Evolutionary conservation across 305 asterid species (phyloP).

Genomic region (Plantago lanceolata): DNA sequence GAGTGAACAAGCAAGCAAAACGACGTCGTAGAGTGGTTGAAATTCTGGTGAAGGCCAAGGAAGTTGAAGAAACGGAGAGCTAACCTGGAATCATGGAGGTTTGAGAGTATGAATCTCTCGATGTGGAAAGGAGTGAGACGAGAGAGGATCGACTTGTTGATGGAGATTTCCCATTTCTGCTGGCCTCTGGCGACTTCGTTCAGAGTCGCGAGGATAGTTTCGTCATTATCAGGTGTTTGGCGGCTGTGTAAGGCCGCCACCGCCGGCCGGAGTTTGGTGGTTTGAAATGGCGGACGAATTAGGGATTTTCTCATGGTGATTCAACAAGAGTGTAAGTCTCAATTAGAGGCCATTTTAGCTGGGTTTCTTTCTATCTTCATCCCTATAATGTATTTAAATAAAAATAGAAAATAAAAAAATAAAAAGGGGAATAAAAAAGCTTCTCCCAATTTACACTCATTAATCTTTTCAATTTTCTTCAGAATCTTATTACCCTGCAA

Average conservation of each 20-base stretch:
- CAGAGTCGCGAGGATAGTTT: slow-evolving; percentile 45
- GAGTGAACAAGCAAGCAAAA: slow-evolving; percentile 77
- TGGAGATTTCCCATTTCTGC: slow-evolving; percentile 58
- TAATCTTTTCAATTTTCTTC: too few relatives aligned
- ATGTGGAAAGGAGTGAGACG: slow-evolving; percentile 52
- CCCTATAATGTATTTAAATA: too few relatives aligned
- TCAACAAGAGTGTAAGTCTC: too few relatives aligned
- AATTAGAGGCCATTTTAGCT: neutral
- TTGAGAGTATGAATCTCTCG: slow-evolving; percentile 53
- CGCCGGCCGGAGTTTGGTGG: slow-evolving; percentile 24
- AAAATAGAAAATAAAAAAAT: too few relatives aligned
- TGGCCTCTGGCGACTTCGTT: slow-evolving; percentile 57
- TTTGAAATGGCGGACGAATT: slow-evolving; percentile 20
- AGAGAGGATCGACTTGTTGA: slow-evolving; percentile 41
- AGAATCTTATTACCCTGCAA: slow-evolving; percentile 1
- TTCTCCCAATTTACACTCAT: too few relatives aligned
- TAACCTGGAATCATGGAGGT: slow-evolving; percentile 58
- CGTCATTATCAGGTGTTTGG: slow-evolving; percentile 41
- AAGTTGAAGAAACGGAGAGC: slow-evolving; percentile 88
- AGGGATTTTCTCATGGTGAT: slow-evolving; percentile 26
- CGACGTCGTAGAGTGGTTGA: slow-evolving; percentile 63
- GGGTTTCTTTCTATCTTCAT: too few relatives aligned
- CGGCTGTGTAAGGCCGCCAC: slow-evolving; percentile 28
- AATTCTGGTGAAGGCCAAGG: slow-evolving; percentile 69
- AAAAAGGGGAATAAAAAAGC: too few relatives aligned